These are phyloP conservation scores for Tulasnella sp. DNA, from an alignment of 768 basidiomycete species.

Conservation along the genomic window DNA sequence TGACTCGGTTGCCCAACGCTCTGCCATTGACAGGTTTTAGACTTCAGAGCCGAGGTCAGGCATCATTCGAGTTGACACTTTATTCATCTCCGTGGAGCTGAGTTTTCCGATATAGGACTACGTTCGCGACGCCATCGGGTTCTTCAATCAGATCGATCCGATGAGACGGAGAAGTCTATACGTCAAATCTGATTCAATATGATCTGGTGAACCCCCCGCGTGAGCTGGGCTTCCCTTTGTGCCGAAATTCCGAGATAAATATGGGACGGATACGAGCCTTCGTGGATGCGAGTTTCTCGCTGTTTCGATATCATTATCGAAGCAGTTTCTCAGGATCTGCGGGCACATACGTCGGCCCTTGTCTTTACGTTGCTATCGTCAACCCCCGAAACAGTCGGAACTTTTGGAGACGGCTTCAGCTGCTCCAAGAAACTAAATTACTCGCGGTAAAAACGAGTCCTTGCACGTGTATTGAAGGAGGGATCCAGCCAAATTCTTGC, in stretches of 20 bases:
- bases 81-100: background rate
- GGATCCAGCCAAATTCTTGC: background rate
- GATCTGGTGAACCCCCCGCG: background rate
- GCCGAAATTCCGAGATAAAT: background rate
- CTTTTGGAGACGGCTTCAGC: background rate
- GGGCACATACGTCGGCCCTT: background rate
- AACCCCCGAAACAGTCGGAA: background rate
- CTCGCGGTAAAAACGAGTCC: background rate
- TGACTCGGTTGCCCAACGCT: background rate
- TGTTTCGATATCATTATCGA: background rate
- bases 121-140: background rate
- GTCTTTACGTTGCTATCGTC: background rate
- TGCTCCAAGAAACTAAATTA: background rate
- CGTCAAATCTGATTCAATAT: background rate
- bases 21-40: background rate
- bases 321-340: background rate
- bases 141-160: background rate
- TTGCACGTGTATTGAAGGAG: background rate
- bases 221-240: background rate
- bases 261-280: background rate
- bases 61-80: background rate
- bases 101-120: background rate
- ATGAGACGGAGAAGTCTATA: background rate
- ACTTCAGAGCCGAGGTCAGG: background rate
- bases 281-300: background rate